Percentiles rank a stretch among this genome's conserved stretches.
Evolutionary conservation across 2,329 filamentous ascomycete species (phyloP).

Genomic region (Xylariaceae sp.): DNA sequence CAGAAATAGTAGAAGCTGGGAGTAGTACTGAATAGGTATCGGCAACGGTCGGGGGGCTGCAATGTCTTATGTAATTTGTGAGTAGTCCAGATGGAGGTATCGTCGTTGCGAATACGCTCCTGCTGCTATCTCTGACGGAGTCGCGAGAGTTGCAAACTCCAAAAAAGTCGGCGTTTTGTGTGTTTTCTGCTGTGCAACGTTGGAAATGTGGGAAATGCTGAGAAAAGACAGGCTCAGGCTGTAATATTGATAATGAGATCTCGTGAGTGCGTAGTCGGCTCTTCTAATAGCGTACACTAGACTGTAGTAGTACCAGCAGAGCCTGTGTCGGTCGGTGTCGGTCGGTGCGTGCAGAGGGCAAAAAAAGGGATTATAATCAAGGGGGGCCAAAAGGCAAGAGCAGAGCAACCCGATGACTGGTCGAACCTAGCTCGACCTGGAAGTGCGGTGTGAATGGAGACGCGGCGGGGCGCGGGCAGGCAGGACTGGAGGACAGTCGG

Average conservation of each 20-base stretch:
- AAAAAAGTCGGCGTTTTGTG: not conserved
- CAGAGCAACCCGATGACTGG: conserved; percentile 13
- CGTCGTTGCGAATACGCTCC: not conserved
- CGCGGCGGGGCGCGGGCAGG: conserved; percentile 10
- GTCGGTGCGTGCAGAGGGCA: conserved; percentile 15
- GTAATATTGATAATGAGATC: conserved; percentile 7
- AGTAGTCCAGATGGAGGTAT: not conserved
- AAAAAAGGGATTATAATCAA: conserved; percentile 1
- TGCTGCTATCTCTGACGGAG: conserved; percentile 7
- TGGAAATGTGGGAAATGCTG: conserved; percentile 9
- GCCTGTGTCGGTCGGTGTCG: not conserved
- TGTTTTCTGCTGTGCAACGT: conserved; percentile 11
- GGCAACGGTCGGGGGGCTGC: not conserved
- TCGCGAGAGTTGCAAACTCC: conserved; percentile 1
- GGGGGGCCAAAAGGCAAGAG: conserved; percentile 9
- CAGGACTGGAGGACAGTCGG: conserved; percentile 3
- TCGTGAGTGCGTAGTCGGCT: conserved; percentile 18
- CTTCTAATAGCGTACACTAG: conserved; percentile 14
- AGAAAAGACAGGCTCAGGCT: conserved; percentile 1
- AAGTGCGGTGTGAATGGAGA: conserved; percentile 21
- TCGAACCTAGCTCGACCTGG: conserved; percentile 10
- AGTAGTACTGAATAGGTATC: conserved; percentile 2
- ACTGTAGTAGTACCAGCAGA: conserved; percentile 11
- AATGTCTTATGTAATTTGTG: not conserved
- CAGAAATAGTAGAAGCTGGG: not conserved